These are phyloP conservation scores for Phylloporus sp. DNA, from an alignment of 768 basidiomycete genomes.

Conservation along the genomic window DNA sequence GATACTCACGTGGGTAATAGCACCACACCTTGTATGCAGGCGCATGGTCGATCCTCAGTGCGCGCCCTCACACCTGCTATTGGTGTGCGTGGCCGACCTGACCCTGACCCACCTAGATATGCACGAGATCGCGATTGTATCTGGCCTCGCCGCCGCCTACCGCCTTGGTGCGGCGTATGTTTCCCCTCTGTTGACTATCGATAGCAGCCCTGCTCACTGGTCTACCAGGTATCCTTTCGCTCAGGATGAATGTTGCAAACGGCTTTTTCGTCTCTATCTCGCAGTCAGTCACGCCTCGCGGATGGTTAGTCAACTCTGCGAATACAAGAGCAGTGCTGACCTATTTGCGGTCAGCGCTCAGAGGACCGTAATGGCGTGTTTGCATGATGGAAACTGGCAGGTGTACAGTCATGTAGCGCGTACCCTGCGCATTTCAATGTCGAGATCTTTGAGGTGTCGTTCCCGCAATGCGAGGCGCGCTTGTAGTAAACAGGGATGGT, in stretches of 20 bases:
- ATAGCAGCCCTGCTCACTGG: background rate
- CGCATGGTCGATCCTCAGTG: conserved; percentile 1
- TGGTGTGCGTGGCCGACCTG: background rate
- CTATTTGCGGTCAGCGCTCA: background rate
- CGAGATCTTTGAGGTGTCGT: too few species aligned
- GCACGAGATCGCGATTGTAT: conserved; percentile 1
- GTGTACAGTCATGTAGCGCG: background rate
- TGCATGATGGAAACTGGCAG: background rate
- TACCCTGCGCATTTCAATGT: too few species aligned
- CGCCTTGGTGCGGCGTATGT: background rate
- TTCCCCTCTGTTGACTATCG: background rate
- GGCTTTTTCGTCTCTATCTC: background rate
- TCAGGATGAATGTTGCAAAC: background rate
- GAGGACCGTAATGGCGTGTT: background rate
- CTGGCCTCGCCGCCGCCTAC: background rate
- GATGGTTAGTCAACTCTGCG: background rate
- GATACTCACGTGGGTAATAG: background rate
- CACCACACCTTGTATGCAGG: background rate
- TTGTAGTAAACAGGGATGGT: too few species aligned
- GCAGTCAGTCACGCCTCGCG: background rate
- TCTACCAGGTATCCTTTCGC: background rate
- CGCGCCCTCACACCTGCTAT: background rate
- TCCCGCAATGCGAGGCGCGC: too few species aligned
- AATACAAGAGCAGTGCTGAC: background rate
- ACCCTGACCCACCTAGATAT: background rate